Evolutionary conservation across 306 rosid genomes (phyloP), one percentile per base, ranked within the genome.

Genomic region (Cucurbita argyrosperma): DNA sequence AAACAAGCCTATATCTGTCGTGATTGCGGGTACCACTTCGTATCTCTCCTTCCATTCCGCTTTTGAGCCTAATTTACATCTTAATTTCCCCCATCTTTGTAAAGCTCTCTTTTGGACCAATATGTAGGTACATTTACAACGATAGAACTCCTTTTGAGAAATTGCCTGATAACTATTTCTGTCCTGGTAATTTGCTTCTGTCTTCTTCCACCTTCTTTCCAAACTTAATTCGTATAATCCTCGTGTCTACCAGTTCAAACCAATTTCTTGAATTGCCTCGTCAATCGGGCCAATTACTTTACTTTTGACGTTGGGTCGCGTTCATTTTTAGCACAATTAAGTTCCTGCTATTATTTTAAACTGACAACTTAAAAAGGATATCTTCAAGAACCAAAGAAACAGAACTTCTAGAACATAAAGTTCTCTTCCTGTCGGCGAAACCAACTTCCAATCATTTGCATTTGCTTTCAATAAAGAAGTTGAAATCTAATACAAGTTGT

Each of bases 1-100:
- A 93, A 93, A 77, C 85, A 88, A 82, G 74, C 96, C 78, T 94
- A 94, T 74, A 90, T 94, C 76, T 94, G 98, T 69, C 97, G 92
- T 9, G 96, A 94, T 78, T 94, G 98, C 98, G 97, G 98, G 97
- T 94, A 55, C 12, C 9, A 23, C 78, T 63, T 42, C 81, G 12
- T 69, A 7, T 60, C 60, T 52, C 72, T 71, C 63, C 46, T 13
- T 7, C 74, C 10, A 38, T 10, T 50, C 58, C 38, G 8, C 12
- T 0, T 5, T 62, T 39, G 1, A 15, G 1, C 47, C 65, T 30
- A 6, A 60, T 60, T 60, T 13, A 60, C 8, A 2, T 60, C 0
- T 16, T 8, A 7, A 7, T 63, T 38, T 63, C 5, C 70, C 5
- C 13, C 1, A 7, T 64, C 51, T 10, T 15, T 62, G 6, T 62